Conservation (phyloP, 2,329 filamentous ascomycete genomes). For the Onygena corvina region DNA sequence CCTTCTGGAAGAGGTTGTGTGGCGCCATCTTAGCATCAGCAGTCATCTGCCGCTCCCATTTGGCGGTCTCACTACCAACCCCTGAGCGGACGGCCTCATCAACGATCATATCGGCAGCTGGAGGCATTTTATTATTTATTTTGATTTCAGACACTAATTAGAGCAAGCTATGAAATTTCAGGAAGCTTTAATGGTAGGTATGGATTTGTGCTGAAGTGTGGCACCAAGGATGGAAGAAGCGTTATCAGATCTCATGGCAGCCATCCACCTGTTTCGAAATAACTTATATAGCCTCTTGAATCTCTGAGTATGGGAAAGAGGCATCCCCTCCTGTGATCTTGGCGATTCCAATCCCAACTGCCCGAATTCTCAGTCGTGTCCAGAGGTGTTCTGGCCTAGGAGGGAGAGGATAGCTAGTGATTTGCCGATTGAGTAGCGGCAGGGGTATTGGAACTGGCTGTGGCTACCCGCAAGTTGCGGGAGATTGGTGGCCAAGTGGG, state of each 20-base stretch:
- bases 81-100: background rate
- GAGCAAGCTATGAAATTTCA: too few species aligned
- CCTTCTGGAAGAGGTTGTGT: background rate
- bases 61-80: background rate
- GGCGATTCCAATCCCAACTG: background rate
- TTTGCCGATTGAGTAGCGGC: too few species aligned
- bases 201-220: too few species aligned
- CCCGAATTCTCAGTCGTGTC: background rate
- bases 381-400: background rate
- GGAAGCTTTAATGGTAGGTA: too few species aligned
- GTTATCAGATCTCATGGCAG: too few species aligned
- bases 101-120: background rate
- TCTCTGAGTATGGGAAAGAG: background rate
- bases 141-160: too few species aligned
- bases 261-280: too few species aligned
- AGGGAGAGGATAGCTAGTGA: background rate
- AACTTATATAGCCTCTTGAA: background rate
- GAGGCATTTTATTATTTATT: too few species aligned
- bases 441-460: too few species aligned
- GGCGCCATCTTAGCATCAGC: background rate
- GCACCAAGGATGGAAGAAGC: too few species aligned
- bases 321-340: background rate
- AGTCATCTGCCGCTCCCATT: background rate
- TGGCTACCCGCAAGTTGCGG: background rate
- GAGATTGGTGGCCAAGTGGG: background rate